Evolutionary conservation across 148 eudicot genomes (phyloP), one percentile per base, ranked within the genome.

Genomic region (Chenopodium suecicum): DNA sequence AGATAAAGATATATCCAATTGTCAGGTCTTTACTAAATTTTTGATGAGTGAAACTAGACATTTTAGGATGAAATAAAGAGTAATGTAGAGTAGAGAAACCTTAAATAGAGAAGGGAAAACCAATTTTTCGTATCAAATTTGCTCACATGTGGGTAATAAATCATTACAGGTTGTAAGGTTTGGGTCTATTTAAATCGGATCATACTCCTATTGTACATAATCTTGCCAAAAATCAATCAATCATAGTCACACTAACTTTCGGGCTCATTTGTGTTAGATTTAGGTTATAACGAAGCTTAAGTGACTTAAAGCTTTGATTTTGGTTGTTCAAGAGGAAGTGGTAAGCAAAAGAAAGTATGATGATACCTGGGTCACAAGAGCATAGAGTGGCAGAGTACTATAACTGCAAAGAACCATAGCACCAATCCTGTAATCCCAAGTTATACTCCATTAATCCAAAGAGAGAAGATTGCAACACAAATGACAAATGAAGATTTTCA

Each of bases 361-460:
- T 13, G 9, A 13, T 88, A 94, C 97, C 97, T 91, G 98, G 64
- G 92, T 83, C 66, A 94, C 88, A 72, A 93, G 97, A 80, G 98
- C 97, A 60, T 92, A 92, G 4, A 94, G 87, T 23, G 98, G 98
- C 50, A 94, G 92, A 56, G 97, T 92, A 64, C 88, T 92, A 70
- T 94, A 94, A 86, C 98, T 92, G 90, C 95, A 94, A 68, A 93
- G 75, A 82, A 91, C 41, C 81, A 92, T 81, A 70, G 89, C 89
- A 81, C 72, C 86, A 46, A 91, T 50, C 87, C 98, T 94, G 89
- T 78, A 75, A 80, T 70, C 66, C 67, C 60, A 65, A 31, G 34
- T 58, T n/a, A 44, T 29, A 78, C 58, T 58, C 2, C 5, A 32
- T 78, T 56, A 73, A 27, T 22, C 41, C 56, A 70, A 67, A 58